A percentile compares a stretch with the other conserved stretches of the same genome.
phyloP scores from a whole-genome alignment of 768 basidiomycete species.

The Podaxis carcinomalis region DNA sequence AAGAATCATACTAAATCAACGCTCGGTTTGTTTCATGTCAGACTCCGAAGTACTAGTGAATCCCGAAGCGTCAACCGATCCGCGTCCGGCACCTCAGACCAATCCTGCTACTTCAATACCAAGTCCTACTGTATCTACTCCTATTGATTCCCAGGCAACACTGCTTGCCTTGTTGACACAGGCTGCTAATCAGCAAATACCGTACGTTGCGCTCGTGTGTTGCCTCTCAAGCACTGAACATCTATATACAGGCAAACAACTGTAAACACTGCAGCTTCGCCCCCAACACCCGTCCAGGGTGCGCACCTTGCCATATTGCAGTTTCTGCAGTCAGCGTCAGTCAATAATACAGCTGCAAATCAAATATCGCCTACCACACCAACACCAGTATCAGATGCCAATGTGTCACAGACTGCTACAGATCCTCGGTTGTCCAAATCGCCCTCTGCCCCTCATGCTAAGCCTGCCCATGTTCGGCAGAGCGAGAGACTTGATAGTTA shows the following conservation, averaged over 20 bases:
- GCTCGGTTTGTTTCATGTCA: constrained; percentile 59
- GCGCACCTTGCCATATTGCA: constrained; percentile 70
- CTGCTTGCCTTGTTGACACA: constrained; percentile 68
- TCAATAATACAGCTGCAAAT: constrained; percentile 2
- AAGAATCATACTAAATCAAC: constrained; percentile 66
- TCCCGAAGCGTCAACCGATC: constrained; percentile 29
- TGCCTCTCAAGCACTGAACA: neutral
- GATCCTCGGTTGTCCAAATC: constrained; percentile 12
- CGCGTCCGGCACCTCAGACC: constrained; percentile 29
- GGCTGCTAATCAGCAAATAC: constrained; percentile 44
- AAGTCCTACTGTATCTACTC: constrained; percentile 22
- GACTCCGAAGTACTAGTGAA: constrained; percentile 41
- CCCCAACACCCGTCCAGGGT: constrained; percentile 37
- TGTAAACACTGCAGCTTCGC: constrained; percentile 42
- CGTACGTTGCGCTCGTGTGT: constrained; percentile 6
- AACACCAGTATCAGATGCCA: constrained; percentile 7
- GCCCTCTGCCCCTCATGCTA: constrained; percentile 16
- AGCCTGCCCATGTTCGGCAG: constrained; percentile 2
- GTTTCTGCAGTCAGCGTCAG: constrained; percentile 40
- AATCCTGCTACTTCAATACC: constrained; percentile 25
- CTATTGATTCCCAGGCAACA: constrained; percentile 53
- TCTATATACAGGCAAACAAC: constrained; percentile 50
- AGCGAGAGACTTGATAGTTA: constrained; percentile 35
- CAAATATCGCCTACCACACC: neutral
- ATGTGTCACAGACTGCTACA: constrained; percentile 8